A percentile compares a stretch with the other conserved stretches of the same genome.
phyloP scores from a whole-genome alignment of 495 filamentous ascomycete genomes.

The Xylaria cubensis region DNA sequence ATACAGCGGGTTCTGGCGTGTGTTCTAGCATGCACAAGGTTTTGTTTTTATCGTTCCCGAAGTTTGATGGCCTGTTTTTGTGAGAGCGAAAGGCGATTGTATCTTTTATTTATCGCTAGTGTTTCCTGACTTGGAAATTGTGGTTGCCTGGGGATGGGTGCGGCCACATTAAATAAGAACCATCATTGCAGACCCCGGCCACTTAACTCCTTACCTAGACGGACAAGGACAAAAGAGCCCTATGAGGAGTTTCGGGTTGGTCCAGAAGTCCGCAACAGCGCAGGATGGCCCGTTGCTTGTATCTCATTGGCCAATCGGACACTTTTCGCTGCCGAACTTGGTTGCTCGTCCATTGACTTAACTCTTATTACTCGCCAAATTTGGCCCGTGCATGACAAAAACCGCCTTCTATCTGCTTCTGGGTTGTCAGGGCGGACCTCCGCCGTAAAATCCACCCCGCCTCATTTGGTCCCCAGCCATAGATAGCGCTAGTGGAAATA shows the following conservation, averaged over 20 bases:
- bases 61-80: too few relatives aligned
- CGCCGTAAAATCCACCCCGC: background rate
- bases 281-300: background rate
- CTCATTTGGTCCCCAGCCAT: background rate
- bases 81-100: background rate
- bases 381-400: conserved; percentile 12
- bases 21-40: background rate
- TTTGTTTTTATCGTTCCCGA: background rate
- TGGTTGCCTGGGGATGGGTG: conserved; percentile 5
- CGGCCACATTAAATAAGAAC: conserved; percentile 14
- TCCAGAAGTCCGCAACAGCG: conserved; percentile 5
- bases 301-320: conserved; percentile 3
- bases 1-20: background rate
- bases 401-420: background rate
- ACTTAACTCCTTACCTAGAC: background rate
- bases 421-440: conserved; percentile 7
- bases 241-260: conserved; percentile 12
- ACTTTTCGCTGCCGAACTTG: background rate
- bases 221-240: background rate
- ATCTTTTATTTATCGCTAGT: background rate
- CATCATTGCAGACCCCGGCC: background rate
- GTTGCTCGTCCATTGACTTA: background rate
- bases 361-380: background rate
- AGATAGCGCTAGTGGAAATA: too few relatives aligned
- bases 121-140: background rate